phyloP scores from a whole-genome alignment of 306 rosid species.

The Trifolium fragiferum region DNA sequence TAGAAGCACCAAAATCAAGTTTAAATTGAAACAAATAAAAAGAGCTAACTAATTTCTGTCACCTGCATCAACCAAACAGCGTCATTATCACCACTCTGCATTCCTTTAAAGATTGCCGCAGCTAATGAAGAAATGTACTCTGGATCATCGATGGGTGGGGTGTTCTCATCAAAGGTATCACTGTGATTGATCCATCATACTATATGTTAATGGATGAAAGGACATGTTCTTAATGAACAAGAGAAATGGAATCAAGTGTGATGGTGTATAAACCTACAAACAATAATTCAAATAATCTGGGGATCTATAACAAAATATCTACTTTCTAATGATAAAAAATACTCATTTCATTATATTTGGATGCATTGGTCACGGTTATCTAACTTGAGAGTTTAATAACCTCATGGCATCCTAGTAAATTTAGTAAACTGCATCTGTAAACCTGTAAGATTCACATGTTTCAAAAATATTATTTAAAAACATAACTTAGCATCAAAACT shows the following conservation, averaged over 20 bases:
- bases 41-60: constrained; percentile 10
- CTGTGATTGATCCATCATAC: constrained; percentile 55
- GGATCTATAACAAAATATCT: constrained; percentile 1
- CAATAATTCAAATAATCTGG: constrained; percentile 29
- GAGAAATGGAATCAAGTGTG: neutral
- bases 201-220: constrained; percentile 11
- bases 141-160: constrained; percentile 86
- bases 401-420: no score
- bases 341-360: neutral
- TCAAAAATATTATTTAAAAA: constrained; percentile 13
- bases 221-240: constrained; percentile 24
- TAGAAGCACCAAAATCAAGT: constrained; percentile 28
- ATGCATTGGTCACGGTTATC: neutral
- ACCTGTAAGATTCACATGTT: constrained; percentile 4
- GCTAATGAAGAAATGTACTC: constrained; percentile 86
- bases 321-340: constrained; percentile 4
- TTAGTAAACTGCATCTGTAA: neutral
- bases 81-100: constrained; percentile 79
- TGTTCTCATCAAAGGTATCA: constrained; percentile 95
- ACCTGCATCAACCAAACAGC: constrained; percentile 99
- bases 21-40: neutral
- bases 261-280: constrained; percentile 23
- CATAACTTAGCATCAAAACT: neutral
- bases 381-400: constrained; percentile 6
- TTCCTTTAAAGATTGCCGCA: constrained; percentile 75